Evolutionary conservation across 2,329 filamentous ascomycete species (phyloP).

Genomic region (Hymenoscyphus albidus): DNA sequence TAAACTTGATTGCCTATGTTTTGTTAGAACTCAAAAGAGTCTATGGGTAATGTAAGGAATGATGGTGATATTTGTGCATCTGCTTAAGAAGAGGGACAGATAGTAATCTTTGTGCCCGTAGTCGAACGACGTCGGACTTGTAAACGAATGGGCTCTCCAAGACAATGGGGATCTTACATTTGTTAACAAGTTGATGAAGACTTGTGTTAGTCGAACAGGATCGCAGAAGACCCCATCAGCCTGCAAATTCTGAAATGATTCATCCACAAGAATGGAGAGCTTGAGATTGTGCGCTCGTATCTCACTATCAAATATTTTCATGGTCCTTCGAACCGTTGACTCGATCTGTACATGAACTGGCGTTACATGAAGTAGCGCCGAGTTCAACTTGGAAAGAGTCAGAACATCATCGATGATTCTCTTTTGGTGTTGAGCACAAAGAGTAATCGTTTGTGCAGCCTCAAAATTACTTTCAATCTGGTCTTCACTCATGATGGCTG

Average conservation of each 20-base stretch:
- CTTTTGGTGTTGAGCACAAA: conserved; percentile 65
- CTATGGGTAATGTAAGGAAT: background rate
- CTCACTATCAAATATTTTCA: conserved; percentile 79
- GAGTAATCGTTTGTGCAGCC: conserved; percentile 72
- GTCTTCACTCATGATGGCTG: conserved; percentile 34
- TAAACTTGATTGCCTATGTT: conserved; percentile 68
- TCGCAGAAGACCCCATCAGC: conserved; percentile 73
- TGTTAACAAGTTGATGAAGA: conserved; percentile 76
- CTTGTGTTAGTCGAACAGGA: conserved; percentile 72
- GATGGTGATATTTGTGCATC: background rate
- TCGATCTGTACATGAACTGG: conserved; percentile 65
- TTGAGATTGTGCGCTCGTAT: conserved; percentile 67
- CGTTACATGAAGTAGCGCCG: conserved; percentile 64
- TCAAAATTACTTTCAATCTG: conserved; percentile 59
- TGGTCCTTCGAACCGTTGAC: conserved; percentile 60
- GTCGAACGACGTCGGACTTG: background rate
- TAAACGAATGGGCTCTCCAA: background rate
- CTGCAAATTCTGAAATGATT: conserved; percentile 59
- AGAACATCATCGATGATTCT: conserved; percentile 64
- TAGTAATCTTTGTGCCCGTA: background rate
- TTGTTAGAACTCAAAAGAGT: background rate
- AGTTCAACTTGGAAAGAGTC: conserved; percentile 67
- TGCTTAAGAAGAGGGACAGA: background rate
- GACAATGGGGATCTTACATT: conserved; percentile 42
- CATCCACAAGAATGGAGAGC: conserved; percentile 64